phyloP scores from a whole-genome alignment of 345 rosid species.

The Carallia brachiata region DNA sequence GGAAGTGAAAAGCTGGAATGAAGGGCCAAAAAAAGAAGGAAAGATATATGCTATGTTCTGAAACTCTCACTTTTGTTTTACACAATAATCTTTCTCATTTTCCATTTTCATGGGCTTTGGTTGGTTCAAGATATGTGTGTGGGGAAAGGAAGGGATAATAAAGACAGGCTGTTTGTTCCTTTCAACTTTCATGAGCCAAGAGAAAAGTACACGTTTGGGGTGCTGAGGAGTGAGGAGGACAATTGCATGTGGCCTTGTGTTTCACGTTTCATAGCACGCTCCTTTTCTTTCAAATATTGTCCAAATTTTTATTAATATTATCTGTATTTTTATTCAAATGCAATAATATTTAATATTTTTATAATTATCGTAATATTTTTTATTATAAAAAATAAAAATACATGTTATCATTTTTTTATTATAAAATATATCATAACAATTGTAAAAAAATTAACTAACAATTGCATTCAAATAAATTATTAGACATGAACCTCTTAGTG shows the following conservation, averaged over 20 bases:
- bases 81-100: slow-evolving; percentile 21
- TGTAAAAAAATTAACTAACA: too few species aligned
- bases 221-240: slow-evolving; percentile 18
- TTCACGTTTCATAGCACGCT: slow-evolving; percentile 44
- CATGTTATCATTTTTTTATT: too few species aligned
- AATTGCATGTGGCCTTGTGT: slow-evolving; percentile 40
- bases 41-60: slow-evolving; percentile 6
- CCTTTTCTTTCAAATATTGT: slow-evolving; percentile 26
- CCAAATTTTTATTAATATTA: slow-evolving; percentile 3
- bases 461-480: too few species aligned
- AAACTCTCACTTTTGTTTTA: slow-evolving; percentile 14
- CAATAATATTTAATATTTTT: neutral
- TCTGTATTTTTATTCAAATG: neutral
- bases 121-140: slow-evolving; percentile 14
- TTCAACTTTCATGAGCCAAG: slow-evolving; percentile 24
- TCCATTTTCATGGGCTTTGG: slow-evolving; percentile 39
- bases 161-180: slow-evolving; percentile 47
- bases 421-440: too few species aligned
- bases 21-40: slow-evolving; percentile 8
- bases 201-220: slow-evolving; percentile 23
- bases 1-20: neutral
- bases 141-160: slow-evolving; percentile 14
- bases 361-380: too few species aligned
- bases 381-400: too few species aligned
- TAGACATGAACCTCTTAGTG: too few species aligned